These are phyloP conservation scores for Cubamyces lactineus DNA, from an alignment of 768 basidiomycete species.

Conservation along the genomic window DNA sequence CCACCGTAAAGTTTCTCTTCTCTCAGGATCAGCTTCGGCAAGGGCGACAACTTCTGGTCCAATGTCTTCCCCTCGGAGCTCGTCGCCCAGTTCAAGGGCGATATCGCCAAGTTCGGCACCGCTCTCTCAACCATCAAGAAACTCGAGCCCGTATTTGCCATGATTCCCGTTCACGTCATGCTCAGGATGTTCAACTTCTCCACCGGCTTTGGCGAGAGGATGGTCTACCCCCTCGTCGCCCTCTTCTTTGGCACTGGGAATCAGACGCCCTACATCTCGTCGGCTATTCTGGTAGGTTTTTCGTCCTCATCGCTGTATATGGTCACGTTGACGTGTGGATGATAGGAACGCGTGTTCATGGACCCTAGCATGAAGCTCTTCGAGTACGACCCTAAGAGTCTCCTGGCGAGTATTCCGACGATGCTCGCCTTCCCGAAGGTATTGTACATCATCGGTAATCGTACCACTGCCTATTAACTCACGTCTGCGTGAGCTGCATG, in stretches of 20 bases:
- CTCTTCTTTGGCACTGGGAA: constrained; percentile 44
- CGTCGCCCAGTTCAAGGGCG: constrained; percentile 33
- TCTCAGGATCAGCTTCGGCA: constrained; percentile 38
- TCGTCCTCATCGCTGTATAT: neutral
- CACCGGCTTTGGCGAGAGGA: constrained; percentile 40
- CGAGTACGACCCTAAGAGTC: constrained; percentile 37
- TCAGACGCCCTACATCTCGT: constrained; percentile 42
- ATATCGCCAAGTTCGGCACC: constrained; percentile 39
- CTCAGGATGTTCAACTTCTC: constrained; percentile 40
- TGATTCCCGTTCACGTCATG: constrained; percentile 40
- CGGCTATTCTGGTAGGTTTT: constrained; percentile 34
- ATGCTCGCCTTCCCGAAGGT: constrained; percentile 44
- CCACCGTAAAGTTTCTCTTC: neutral
- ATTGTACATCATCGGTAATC: neutral
- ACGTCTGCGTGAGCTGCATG: constrained; percentile 27
- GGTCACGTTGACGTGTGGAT: neutral
- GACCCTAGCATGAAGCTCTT: constrained; percentile 42
- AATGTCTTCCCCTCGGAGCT: constrained; percentile 42
- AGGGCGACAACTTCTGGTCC: constrained; percentile 42
- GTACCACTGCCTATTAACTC: neutral
- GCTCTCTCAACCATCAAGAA: constrained; percentile 37
- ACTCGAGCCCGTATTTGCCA: constrained; percentile 37
- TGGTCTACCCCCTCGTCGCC: constrained; percentile 42
- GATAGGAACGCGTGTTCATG: constrained; percentile 39
- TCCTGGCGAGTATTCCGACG: constrained; percentile 39